Conservation (phyloP, 306 rosid species). For the Argentina anserina region DNA sequence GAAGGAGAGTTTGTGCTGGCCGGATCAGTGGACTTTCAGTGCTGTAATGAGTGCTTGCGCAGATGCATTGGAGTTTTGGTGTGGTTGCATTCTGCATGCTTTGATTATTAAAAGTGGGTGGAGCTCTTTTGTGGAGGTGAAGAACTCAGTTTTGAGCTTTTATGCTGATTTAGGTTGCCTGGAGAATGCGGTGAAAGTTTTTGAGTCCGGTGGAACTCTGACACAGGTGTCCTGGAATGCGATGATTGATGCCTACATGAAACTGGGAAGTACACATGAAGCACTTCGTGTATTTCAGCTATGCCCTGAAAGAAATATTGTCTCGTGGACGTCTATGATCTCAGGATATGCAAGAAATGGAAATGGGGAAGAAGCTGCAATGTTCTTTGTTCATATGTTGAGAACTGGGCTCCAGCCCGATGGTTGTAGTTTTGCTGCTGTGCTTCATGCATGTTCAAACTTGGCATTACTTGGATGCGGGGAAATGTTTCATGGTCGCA, state of each 20-base stretch:
- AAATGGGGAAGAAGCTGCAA: conserved; percentile 56
- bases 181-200: conserved; percentile 42
- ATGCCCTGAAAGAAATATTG: conserved; percentile 55
- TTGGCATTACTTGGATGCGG: conserved; percentile 54
- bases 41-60: conserved; percentile 62
- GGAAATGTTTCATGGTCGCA: conserved; percentile 54
- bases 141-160: conserved; percentile 66
- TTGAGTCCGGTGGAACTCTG: conserved; percentile 39
- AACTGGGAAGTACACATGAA: conserved; percentile 48
- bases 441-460: conserved; percentile 75
- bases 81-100: conserved; percentile 58
- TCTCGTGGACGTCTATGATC: conserved; percentile 85
- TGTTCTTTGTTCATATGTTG: conserved; percentile 55
- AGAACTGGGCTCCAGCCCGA: conserved; percentile 52
- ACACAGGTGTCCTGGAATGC: conserved; percentile 82
- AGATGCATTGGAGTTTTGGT: conserved; percentile 34
- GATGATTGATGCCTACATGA: conserved; percentile 75
- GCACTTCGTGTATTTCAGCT: conserved; percentile 62
- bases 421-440: conserved; percentile 63
- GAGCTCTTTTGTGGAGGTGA: conserved; percentile 54
- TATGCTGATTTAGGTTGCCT: conserved; percentile 56
- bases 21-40: conserved; percentile 77
- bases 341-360: conserved; percentile 65
- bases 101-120: conserved; percentile 66
- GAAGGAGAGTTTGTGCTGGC: conserved; percentile 40